Conservation (phyloP, 345 rosid genomes). For the Salix arbutifolia region DNA sequence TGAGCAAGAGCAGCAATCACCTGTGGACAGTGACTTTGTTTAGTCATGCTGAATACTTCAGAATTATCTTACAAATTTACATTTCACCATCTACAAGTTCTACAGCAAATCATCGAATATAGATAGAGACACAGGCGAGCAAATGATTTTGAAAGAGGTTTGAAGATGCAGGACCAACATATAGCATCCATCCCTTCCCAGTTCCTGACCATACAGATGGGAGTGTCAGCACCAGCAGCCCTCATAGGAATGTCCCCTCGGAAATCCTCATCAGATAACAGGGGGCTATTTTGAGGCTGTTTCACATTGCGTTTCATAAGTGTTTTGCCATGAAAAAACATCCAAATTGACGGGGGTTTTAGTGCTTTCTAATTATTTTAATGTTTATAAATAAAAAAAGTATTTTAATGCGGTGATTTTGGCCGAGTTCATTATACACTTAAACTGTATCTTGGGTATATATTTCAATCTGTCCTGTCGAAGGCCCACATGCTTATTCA, state of each 20-base stretch:
- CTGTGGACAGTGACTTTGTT: conserved; percentile 30
- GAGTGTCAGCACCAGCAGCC: background rate
- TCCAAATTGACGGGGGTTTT: no score
- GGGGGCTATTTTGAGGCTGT: background rate
- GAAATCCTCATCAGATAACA: background rate
- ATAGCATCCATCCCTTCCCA: background rate
- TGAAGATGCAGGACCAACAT: background rate
- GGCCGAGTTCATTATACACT: no score
- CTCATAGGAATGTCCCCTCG: background rate
- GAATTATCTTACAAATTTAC: background rate
- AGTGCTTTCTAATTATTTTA: no score
- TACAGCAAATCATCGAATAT: background rate
- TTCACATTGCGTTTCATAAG: no score
- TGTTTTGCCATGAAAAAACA: no score
- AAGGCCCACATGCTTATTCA: background rate
- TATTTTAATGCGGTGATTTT: no score
- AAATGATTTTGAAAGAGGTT: background rate
- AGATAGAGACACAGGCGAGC: background rate
- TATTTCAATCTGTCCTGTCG: background rate
- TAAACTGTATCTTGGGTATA: background rate
- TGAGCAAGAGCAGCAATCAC: conserved; percentile 76
- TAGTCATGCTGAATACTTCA: background rate
- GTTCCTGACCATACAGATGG: background rate
- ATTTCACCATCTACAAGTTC: background rate
- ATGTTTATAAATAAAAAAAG: no score